These are phyloP conservation scores for Penicillium digitatum DNA, from an alignment of 2,329 filamentous ascomycete species.

Conservation along the genomic window DNA sequence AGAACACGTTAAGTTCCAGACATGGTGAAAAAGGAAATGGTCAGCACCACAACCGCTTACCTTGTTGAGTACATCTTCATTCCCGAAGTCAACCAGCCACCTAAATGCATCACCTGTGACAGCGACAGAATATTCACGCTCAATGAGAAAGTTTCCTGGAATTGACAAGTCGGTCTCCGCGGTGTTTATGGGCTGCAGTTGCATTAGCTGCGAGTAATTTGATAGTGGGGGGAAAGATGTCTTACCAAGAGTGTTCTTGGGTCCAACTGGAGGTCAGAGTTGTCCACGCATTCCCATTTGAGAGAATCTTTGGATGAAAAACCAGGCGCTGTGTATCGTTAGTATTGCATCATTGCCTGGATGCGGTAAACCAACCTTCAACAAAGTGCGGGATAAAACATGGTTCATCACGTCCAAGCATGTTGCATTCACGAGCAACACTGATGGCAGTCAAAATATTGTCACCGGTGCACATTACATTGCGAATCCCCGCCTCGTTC, in stretches of 20 bases:
- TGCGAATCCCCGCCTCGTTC: slow-evolving; percentile 74
- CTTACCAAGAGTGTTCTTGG: slow-evolving; percentile 67
- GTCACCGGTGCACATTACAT: slow-evolving; percentile 96
- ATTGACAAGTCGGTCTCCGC: slow-evolving; percentile 73
- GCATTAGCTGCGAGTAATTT: slow-evolving; percentile 12
- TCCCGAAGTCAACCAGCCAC: slow-evolving; percentile 90
- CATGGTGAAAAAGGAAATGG: background rate
- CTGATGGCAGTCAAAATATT: slow-evolving; percentile 97
- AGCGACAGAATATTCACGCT: slow-evolving; percentile 82
- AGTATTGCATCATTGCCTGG: slow-evolving; percentile 7
- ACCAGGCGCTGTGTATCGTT: slow-evolving; percentile 54
- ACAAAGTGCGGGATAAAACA: slow-evolving; percentile 91
- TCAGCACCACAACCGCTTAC: slow-evolving; percentile 43
- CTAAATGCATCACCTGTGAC: slow-evolving; percentile 92
- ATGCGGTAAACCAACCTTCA: slow-evolving; percentile 52
- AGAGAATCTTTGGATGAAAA: slow-evolving; percentile 70
- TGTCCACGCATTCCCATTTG: slow-evolving; percentile 93
- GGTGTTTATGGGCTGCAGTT: slow-evolving; percentile 64
- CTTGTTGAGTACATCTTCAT: slow-evolving; percentile 69
- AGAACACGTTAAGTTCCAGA: background rate
- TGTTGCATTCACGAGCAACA: slow-evolving; percentile 81
- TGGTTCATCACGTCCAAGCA: slow-evolving; percentile 75
- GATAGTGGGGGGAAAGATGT: background rate
- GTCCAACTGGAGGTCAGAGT: slow-evolving; percentile 72
- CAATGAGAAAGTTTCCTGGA: slow-evolving; percentile 76